These are phyloP conservation scores for Rhipidocladum racemiflorum DNA, from an alignment of 176 grass and related monocot genomes.

Conservation along the genomic window DNA sequence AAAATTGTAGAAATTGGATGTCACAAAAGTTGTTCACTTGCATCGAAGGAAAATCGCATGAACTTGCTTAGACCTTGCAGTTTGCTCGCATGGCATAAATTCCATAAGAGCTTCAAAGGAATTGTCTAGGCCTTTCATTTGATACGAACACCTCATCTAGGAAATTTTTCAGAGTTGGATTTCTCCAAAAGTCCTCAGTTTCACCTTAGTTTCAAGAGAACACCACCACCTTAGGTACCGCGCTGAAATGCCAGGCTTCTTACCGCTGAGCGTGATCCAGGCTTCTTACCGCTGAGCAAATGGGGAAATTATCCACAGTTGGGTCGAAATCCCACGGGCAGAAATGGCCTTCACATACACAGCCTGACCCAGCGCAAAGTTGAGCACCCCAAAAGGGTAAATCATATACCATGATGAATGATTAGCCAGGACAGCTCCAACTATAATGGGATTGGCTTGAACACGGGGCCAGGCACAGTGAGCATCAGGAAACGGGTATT, in stretches of 20 bases:
- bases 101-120: not conserved
- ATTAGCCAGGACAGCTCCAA: not conserved
- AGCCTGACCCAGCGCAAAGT: not conserved
- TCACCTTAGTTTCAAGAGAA: not conserved
- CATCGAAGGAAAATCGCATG: too few species aligned
- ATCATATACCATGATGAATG: not conserved
- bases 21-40: too few species aligned
- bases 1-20: too few species aligned
- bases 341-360: not conserved
- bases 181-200: not conserved
- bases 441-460: not conserved
- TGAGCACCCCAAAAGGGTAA: not conserved
- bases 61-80: too few species aligned
- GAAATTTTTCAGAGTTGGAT: not conserved
- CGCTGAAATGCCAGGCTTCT: too few species aligned
- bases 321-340: not conserved
- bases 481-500: constrained; percentile 5
- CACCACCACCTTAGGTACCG: too few species aligned
- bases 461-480: not conserved
- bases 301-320: not conserved
- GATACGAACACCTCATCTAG: not conserved
- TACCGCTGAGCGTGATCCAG: not conserved
- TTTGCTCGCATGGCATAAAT: not conserved
- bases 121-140: not conserved
- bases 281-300: not conserved